phyloP scores from a whole-genome alignment of 1,139 yeast species.

The Tardiomyces digboiensis region DNA sequence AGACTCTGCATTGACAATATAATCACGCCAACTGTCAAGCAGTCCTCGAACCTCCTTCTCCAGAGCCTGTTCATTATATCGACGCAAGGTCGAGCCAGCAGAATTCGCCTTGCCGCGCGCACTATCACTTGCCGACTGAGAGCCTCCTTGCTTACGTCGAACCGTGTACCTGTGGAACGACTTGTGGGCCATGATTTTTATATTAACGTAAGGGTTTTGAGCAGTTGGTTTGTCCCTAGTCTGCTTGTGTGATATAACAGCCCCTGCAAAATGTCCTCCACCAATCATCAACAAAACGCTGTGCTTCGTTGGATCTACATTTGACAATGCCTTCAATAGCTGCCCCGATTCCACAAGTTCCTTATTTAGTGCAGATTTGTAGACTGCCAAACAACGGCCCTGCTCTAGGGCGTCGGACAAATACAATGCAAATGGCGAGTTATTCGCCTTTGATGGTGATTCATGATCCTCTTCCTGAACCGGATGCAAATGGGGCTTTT shows the following conservation, averaged over 20 bases:
- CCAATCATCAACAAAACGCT: conserved; percentile 91
- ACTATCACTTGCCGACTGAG: conserved; percentile 89
- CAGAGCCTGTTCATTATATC: conserved; percentile 83
- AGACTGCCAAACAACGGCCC: conserved; percentile 52
- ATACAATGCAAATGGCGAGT: conserved; percentile 48
- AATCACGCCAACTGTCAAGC: conserved; percentile 46
- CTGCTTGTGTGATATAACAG: conserved; percentile 69
- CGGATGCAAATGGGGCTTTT: conserved; percentile 7
- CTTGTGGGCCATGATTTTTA: conserved; percentile 53
- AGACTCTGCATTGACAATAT: conserved; percentile 27
- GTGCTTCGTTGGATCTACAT: conserved; percentile 27
- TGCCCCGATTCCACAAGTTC: conserved; percentile 32
- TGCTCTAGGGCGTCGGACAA: conserved; percentile 37
- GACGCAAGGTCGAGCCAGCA: conserved; percentile 86
- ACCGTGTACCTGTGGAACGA: conserved; percentile 95
- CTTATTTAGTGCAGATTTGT: conserved; percentile 51
- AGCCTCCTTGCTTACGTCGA: conserved; percentile 95
- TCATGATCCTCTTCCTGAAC: conserved; percentile 22
- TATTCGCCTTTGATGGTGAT: conserved; percentile 7
- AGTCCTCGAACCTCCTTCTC: conserved; percentile 66
- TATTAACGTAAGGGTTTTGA: conserved; percentile 36
- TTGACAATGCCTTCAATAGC: conserved; percentile 37
- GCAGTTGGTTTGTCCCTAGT: conserved; percentile 36
- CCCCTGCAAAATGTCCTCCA: conserved; percentile 98
- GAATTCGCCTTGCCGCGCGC: conserved; percentile 94